Evolutionary conservation across 208 protist species (phyloP).

Genomic region (Phytomonas sp.): DNA sequence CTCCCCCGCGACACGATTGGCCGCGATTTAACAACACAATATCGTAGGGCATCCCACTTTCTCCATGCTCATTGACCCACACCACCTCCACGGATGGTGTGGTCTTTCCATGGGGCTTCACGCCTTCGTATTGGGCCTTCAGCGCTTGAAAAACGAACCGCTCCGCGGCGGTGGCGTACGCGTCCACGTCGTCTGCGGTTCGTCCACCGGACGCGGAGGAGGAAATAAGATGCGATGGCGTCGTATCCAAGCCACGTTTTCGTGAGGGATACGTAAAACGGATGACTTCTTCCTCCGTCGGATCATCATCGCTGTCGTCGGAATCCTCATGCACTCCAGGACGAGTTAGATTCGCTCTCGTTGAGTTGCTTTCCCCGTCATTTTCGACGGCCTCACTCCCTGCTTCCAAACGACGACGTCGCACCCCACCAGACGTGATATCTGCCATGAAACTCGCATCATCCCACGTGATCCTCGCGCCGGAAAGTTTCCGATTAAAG

Average conservation of each 20-base stretch:
- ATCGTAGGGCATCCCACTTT: constrained; percentile 70
- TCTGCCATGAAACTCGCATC: too few species aligned
- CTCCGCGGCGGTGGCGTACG: constrained; percentile 66
- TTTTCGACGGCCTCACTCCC: too few species aligned
- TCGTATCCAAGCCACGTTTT: not conserved
- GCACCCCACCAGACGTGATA: too few species aligned
- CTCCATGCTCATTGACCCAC: constrained; percentile 65
- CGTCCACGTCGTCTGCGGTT: constrained; percentile 17
- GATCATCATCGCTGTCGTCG: not conserved
- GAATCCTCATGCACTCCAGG: not conserved
- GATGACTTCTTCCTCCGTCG: not conserved
- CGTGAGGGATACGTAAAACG: not conserved
- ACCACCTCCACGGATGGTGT: constrained; percentile 38
- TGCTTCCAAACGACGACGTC: too few species aligned
- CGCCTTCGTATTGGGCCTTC: constrained; percentile 21
- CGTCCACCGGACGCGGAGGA: constrained; percentile 3
- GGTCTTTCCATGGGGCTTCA: constrained; percentile 10
- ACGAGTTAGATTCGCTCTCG: too few species aligned
- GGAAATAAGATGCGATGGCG: constrained; percentile 5
- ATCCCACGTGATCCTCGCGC: too few species aligned
- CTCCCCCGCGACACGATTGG: not conserved
- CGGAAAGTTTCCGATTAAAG: too few species aligned
- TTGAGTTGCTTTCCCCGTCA: too few species aligned
- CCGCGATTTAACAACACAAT: constrained; percentile 47
- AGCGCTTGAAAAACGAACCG: constrained; percentile 56